Conservation (phyloP, 2,329 filamentous ascomycete species). For the Venturia nashicola region DNA sequence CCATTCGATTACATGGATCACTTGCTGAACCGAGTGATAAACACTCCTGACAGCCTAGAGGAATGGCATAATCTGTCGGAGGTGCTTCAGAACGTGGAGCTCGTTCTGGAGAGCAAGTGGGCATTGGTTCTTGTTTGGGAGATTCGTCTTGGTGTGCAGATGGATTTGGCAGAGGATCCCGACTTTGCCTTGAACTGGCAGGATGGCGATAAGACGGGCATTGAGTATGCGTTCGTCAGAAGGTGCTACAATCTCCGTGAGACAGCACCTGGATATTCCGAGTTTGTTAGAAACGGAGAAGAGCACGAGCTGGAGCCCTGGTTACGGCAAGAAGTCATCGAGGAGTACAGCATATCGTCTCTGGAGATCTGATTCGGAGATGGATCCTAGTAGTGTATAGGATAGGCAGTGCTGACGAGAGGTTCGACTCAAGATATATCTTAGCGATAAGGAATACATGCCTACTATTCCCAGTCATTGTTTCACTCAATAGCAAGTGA, state of each 20-base stretch:
- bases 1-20: neutral
- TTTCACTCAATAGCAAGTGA: neutral
- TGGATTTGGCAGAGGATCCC: neutral
- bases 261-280: neutral
- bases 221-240: neutral
- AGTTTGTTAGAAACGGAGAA: neutral
- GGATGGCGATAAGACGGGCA: neutral
- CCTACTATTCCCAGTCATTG: neutral
- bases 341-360: neutral
- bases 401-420: neutral
- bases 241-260: neutral
- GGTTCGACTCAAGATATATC: neutral
- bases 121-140: neutral
- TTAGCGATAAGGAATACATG: neutral
- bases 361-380: neutral
- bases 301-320: neutral
- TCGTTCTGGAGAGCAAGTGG: neutral
- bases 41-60: neutral
- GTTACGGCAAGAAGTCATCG: neutral
- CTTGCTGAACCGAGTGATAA: neutral
- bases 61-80: neutral
- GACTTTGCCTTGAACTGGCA: neutral
- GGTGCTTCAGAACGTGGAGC: neutral
- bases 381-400: neutral
- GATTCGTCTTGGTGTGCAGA: neutral